Evolutionary conservation across 192 early-diverging fungal species (phyloP).

Genomic region (Umbelopsis sp.): DNA sequence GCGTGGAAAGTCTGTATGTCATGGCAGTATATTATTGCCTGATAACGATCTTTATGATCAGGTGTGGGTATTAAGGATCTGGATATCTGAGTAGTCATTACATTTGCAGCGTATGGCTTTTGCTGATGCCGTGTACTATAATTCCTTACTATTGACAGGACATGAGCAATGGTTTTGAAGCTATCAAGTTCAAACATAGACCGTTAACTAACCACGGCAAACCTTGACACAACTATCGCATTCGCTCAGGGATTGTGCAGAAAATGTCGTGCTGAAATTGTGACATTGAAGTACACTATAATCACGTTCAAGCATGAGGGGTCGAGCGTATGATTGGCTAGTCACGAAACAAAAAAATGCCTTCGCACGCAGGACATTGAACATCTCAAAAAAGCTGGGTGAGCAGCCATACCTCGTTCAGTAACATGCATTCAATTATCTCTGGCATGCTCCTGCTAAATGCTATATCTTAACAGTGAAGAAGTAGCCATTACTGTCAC

Average conservation of each 20-base stretch:
- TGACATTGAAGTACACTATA: not conserved
- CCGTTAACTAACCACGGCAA: not conserved
- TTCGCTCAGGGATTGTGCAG: not conserved
- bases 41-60: not conserved
- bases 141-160: not conserved
- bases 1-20: conserved; percentile 5
- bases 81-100: not conserved
- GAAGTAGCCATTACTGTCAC: too few species aligned
- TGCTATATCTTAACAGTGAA: too few species aligned
- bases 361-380: not conserved
- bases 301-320: not conserved
- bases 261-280: not conserved
- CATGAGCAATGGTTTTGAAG: not conserved
- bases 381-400: too few species aligned
- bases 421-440: too few species aligned
- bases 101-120: not conserved
- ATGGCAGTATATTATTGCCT: not conserved
- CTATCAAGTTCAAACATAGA: too few species aligned
- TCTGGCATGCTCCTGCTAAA: too few species aligned
- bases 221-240: not conserved
- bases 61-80: not conserved
- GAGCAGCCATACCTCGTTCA: too few species aligned
- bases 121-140: not conserved
- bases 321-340: not conserved
- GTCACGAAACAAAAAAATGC: not conserved